Base-by-base conservation (phyloP, 2,329 filamentous ascomycete genomes). In the Gyromitra esculenta region DNA sequence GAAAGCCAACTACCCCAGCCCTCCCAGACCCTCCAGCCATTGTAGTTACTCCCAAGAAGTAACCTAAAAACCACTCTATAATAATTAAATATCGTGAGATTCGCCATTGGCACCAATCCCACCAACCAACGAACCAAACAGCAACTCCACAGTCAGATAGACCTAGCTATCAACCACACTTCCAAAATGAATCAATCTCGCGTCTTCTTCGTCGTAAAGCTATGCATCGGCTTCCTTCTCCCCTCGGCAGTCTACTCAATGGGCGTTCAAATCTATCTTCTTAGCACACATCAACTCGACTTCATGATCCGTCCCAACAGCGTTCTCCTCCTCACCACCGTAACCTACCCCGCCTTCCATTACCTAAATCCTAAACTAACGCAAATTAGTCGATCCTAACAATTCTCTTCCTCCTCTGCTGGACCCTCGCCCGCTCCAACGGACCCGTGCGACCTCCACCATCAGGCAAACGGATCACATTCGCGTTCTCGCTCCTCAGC, bases 271-370 rank as follows among this genome's bases (percentile, higher is more conserved):
- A 70, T 78, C 15, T 78, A 69, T 48, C 69, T 78, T 11, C 59
- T 77, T 3, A 56, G 69, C 52, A 77, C 70, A 6, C 25, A 66
- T 41, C 48, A 76, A n/a, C 52, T 64, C 41, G 74, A 70, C 60
- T 35, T 13, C 6, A 60, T 67, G 35, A 69, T 77, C 41, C 64
- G 69, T 7, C 52, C 69, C 13, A 74, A 77, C 39, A 57, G 63
- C 57, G 63, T 67, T 5, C 63, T 78, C 50, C 71, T 77, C n/a
- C 62, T 78, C 37, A 78, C 74, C 5, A 77, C 74, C 9, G 74
- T 78, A 57, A 4, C 31, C 56, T 60, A 60, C 25, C 35, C 31
- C 21, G 2, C 21, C 9, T 1, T 13, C n/a, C 21, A 13, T 13
- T 5, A 39, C 25, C 15, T 6, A 5, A 13, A 5, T 54, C 31